phyloP scores from a whole-genome alignment of 1,284 basidiomycete species.

The Moesziomyces antarcticus region DNA sequence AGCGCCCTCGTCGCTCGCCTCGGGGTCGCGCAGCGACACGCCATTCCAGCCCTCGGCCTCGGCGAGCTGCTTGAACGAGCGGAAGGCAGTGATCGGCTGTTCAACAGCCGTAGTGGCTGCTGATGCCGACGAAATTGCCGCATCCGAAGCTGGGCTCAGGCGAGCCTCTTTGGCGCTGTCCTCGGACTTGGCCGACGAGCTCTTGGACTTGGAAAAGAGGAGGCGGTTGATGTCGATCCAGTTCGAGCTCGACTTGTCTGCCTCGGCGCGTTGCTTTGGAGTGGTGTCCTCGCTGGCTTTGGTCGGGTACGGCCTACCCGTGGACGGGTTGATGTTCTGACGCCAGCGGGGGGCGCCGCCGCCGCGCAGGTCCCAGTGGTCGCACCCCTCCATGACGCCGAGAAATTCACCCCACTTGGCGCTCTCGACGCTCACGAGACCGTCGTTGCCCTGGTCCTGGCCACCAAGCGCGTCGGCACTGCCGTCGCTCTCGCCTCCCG shows the following conservation, averaged over 20 bases:
- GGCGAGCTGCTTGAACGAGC: slow-evolving; percentile 26
- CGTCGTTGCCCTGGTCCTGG: slow-evolving; percentile 88
- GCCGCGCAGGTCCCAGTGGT: slow-evolving; percentile 97
- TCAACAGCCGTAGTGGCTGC: background rate
- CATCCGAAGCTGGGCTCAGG: no score
- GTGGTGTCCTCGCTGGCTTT: slow-evolving; percentile 21
- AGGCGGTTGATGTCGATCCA: slow-evolving; percentile 62
- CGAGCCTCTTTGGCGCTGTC: background rate
- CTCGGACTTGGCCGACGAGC: background rate
- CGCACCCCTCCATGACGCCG: slow-evolving; percentile 86
- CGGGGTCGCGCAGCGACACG: slow-evolving; percentile 37
- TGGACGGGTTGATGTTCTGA: slow-evolving; percentile 60
- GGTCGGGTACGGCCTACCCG: slow-evolving; percentile 46
- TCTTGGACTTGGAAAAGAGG: slow-evolving; percentile 43
- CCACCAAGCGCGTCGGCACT: slow-evolving; percentile 67
- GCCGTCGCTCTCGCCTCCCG: slow-evolving; percentile 61
- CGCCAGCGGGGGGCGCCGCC: slow-evolving; percentile 70
- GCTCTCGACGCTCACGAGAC: slow-evolving; percentile 81
- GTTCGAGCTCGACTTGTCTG: slow-evolving; percentile 21
- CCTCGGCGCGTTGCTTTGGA: slow-evolving; percentile 12
- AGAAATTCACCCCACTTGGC: slow-evolving; percentile 72
- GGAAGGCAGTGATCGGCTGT: slow-evolving; percentile 15
- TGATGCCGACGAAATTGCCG: background rate
- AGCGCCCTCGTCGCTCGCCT: slow-evolving; percentile 10
- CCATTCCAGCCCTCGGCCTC: slow-evolving; percentile 38